Evolutionary conservation across 2,329 filamentous ascomycete species (phyloP).

Genomic region (Trichoderma sp.): DNA sequence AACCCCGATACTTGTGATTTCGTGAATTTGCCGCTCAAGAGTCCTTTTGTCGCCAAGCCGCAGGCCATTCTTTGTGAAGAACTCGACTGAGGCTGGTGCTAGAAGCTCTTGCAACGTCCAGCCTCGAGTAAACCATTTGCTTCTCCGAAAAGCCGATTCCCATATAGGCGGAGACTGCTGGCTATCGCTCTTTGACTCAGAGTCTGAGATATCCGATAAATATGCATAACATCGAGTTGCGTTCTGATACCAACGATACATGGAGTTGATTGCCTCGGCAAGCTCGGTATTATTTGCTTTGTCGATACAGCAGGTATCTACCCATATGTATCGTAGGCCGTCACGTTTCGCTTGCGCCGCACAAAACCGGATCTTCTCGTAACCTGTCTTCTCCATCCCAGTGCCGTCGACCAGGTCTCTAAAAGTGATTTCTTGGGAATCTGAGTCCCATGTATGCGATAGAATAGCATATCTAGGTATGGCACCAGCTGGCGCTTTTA

Average conservation of each 20-base stretch:
- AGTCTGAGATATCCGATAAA: neutral
- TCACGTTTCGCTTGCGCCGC: constrained; percentile 21
- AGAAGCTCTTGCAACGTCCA: constrained; percentile 31
- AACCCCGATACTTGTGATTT: neutral
- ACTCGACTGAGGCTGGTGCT: constrained; percentile 29
- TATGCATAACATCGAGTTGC: constrained; percentile 16
- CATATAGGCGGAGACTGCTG: neutral
- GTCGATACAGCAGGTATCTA: constrained; percentile 25
- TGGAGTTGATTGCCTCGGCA: constrained; percentile 11
- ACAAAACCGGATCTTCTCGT: constrained; percentile 21
- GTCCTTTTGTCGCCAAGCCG: constrained; percentile 23
- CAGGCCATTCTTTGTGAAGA: constrained; percentile 24
- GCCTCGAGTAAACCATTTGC: constrained; percentile 25
- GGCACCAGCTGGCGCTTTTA: neutral
- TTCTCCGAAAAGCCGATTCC: neutral
- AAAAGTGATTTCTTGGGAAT: constrained; percentile 14
- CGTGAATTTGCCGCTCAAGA: neutral
- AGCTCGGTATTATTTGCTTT: constrained; percentile 20
- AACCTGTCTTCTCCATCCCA: constrained; percentile 22
- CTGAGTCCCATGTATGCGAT: constrained; percentile 22
- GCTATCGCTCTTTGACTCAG: neutral
- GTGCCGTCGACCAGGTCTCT: constrained; percentile 10
- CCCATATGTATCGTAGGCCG: constrained; percentile 18
- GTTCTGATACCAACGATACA: constrained; percentile 23
- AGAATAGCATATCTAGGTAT: constrained; percentile 22